Base-by-base conservation (phyloP, 164 flowering plant species). In the Berberis thunbergii region DNA sequence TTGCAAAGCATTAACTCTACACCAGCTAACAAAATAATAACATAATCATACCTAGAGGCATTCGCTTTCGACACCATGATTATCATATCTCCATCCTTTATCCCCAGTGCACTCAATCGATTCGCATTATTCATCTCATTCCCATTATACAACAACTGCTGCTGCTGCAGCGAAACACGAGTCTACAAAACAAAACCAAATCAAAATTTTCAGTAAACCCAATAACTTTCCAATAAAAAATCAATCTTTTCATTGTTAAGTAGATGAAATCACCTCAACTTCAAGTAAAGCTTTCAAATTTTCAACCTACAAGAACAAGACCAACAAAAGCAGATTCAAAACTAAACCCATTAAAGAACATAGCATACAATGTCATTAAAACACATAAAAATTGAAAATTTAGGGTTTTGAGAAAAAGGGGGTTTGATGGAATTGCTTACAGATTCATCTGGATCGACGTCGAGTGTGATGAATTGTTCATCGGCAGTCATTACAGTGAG, bases 221-320 rank as follows among this genome's bases (percentile, higher is more conserved):
- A 11, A 42, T 61, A 64, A 66, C n/a, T 2, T 3, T n/a, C 4
- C 1, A 55, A 39, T n/a, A 64, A 46, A 50, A 39, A 9, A 54
- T 10, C 58, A 41, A 69, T 59, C 2, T 26, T 40, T 38, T 55
- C 39, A 67, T 7, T 11, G 10, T 7, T 42, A 44, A 26, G 26
- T 26, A 26, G 26, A 26, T 26, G 26, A 26, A 26, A 10, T 73
- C 60, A 90, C 98, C 96, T 93, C 98, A 50, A 93, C 97, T 69
- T 90, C 97, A n/a, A 93, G 85, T 60, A 93, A 70, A 50, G 98
- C 98, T 70, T 93, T 93, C 64, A 93, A 83, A 64, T 93, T 93
- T 61, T 93, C 98, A 57, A 93, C 94, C 98, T 93, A 70, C 40
- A 3, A 41, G 7, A 43, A 40, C 64, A 3, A 45, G n/a, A 12